These are phyloP conservation scores for Pinus taeda DNA, from an alignment of 75 land plant genomes.

Conservation along the genomic window DNA sequence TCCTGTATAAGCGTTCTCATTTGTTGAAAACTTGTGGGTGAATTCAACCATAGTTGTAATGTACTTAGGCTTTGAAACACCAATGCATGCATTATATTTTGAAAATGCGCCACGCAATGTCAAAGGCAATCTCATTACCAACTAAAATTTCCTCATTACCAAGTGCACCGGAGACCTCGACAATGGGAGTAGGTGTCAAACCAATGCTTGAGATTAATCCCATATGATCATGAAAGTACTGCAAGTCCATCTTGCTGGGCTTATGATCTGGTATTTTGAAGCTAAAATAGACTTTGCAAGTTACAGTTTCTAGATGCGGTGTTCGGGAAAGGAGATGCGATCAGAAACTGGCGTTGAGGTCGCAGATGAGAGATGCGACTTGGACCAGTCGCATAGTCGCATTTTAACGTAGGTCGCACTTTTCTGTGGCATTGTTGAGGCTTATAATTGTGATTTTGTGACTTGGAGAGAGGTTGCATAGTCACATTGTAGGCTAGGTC, in stretches of 20 bases:
- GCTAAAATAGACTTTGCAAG: slow-evolving; percentile 39
- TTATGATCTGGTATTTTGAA: slow-evolving; percentile 80
- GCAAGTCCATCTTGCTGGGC: slow-evolving; percentile 90
- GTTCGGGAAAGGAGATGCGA: no score
- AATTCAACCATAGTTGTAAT: slow-evolving; percentile 65
- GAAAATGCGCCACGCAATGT: slow-evolving; percentile 57
- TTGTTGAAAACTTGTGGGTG: slow-evolving; percentile 38
- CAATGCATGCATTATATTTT: slow-evolving; percentile 77
- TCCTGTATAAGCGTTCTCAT: background rate
- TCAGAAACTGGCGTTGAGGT: no score
- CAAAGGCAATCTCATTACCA: slow-evolving; percentile 84
- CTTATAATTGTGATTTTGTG: no score
- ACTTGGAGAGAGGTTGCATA: no score
- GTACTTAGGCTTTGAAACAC: slow-evolving; percentile 55
- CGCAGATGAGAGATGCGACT: no score
- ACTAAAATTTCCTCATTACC: slow-evolving; percentile 65
- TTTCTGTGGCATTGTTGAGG: no score
- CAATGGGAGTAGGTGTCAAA: slow-evolving; percentile 55
- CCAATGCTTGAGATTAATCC: slow-evolving; percentile 46
- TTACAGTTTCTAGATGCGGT: no score
- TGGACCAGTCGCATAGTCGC: no score
- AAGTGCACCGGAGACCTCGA: slow-evolving; percentile 62
- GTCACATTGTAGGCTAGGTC: no score
- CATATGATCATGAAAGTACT: slow-evolving; percentile 79
- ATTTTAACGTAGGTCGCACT: no score